These are phyloP conservation scores for Phymatotrichopsis omnivora DNA, from an alignment of 2,329 filamentous ascomycete species.

Conservation along the genomic window DNA sequence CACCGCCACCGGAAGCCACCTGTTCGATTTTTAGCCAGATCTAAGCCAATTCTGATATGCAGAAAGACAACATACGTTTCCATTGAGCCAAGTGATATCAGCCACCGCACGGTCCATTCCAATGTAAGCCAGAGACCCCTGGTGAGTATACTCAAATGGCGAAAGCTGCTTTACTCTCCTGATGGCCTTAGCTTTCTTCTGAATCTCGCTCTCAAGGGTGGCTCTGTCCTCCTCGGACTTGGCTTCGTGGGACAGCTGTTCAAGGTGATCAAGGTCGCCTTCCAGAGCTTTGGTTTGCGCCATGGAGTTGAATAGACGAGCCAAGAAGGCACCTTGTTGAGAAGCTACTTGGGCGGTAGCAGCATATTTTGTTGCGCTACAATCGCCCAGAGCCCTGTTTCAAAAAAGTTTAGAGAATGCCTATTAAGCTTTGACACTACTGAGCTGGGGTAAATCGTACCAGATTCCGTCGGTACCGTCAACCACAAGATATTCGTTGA, in stretches of 20 bases:
- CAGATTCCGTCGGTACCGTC: conserved; percentile 95
- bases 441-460: too few relatives aligned
- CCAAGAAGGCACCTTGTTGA: conserved; percentile 92
- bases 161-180: conserved; percentile 87
- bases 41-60: background rate
- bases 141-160: conserved; percentile 97
- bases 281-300: conserved; percentile 85
- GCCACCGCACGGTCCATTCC: conserved; percentile 96
- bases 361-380: conserved; percentile 92
- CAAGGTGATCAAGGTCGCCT: conserved; percentile 59
- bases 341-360: conserved; percentile 93
- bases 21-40: conserved; percentile 7
- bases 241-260: conserved; percentile 54
- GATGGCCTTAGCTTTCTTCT: conserved; percentile 74
- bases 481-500: conserved; percentile 98
- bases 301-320: conserved; percentile 97
- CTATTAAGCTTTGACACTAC: too few relatives aligned
- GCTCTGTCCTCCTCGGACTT: conserved; percentile 49
- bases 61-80: conserved; percentile 52
- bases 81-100: conserved; percentile 93
- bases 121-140: conserved; percentile 94
- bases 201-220: conserved; percentile 62
- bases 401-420: too few relatives aligned
- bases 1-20: conserved; percentile 64
- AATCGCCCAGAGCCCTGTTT: conserved; percentile 96